Evolutionary conservation across 441 rosid species (phyloP), one percentile per base, ranked within the genome.

Genomic region (Corymbia citriodora): DNA sequence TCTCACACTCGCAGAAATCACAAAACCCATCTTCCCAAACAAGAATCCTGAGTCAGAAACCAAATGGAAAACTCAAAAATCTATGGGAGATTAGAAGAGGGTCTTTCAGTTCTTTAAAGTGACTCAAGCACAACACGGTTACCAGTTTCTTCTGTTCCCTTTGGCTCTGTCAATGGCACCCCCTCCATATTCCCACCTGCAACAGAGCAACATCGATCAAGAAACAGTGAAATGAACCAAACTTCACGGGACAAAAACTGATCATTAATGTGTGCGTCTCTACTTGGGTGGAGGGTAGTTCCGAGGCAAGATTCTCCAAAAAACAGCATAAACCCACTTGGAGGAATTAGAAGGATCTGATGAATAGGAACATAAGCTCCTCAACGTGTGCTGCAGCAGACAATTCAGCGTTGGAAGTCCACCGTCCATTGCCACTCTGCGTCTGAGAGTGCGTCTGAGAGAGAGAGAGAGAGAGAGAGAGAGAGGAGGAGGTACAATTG

Each of bases 11-110:
- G 87, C 54, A 83, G 93, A 96, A 94, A 92, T 96, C 97, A 86
- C 96, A 96, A 82, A 92, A 96, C 21, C 97, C 98, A 92, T 95
- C 97, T 92, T 96, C 98, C 98, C 98, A 96, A 57, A 95, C 98
- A 90, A 96, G 96, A 91, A 95, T 96, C 97, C 97, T 95, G 92
- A 79, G 86, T 90, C 54, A 72, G 85, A 65, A 57, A 52, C 82
- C 61, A 55, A 50, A 36, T 48, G 23, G 63, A 59, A 33, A 90
- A n/a, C 61, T 54, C 54, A 70, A 31, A 88, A 36, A 45, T 12
- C 18, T 29, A 54, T 33, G 59, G 72, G 2, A 52, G 55, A 68
- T 52, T 12, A 17, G 48, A 87, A 55, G 52, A 36, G 48, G 53
- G 27, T 88, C 85, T 55, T 45, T 21, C 61, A 10, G 27, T 87